Percentiles rank a stretch among this genome's conserved stretches.
Conservation (phyloP, 768 basidiomycete species). For the Strobilomyces confusus region DNA sequence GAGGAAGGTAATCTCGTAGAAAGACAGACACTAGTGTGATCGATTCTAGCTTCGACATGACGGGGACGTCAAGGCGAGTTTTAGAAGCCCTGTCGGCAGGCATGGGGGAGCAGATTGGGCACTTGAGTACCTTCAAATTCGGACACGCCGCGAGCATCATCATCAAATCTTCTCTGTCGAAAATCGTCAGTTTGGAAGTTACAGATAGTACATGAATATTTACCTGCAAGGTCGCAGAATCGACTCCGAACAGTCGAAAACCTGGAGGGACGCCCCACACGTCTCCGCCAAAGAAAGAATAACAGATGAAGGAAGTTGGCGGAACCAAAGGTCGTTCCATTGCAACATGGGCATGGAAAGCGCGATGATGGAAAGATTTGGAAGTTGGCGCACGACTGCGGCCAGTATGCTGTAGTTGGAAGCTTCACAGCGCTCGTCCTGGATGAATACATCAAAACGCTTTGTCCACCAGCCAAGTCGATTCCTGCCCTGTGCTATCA, state of each 20-base stretch:
- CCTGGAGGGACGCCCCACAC: slow-evolving; percentile 23
- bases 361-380: slow-evolving; percentile 23
- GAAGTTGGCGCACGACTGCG: slow-evolving; percentile 21
- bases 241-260: slow-evolving; percentile 30
- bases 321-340: slow-evolving; percentile 24
- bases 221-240: slow-evolving; percentile 28
- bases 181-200: neutral
- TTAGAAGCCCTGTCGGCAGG: slow-evolving; percentile 18
- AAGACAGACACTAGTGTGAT: slow-evolving; percentile 27
- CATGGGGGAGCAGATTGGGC: slow-evolving; percentile 26
- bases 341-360: slow-evolving; percentile 27
- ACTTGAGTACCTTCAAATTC: slow-evolving; percentile 27
- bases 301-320: slow-evolving; percentile 22
- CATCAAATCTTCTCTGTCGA: slow-evolving; percentile 28
- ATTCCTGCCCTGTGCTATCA: slow-evolving; percentile 2
- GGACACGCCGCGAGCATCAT: slow-evolving; percentile 21
- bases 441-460: slow-evolving; percentile 24
- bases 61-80: slow-evolving; percentile 19
- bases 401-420: slow-evolving; percentile 23
- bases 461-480: slow-evolving; percentile 26
- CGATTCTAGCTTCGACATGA: slow-evolving; percentile 27
- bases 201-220: slow-evolving; percentile 2
- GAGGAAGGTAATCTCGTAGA: slow-evolving; percentile 28
- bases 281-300: slow-evolving; percentile 23
- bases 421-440: slow-evolving; percentile 24